Base-by-base conservation (phyloP, 2,329 filamentous ascomycete species). In the Cladosporium cucumerinum region DNA sequence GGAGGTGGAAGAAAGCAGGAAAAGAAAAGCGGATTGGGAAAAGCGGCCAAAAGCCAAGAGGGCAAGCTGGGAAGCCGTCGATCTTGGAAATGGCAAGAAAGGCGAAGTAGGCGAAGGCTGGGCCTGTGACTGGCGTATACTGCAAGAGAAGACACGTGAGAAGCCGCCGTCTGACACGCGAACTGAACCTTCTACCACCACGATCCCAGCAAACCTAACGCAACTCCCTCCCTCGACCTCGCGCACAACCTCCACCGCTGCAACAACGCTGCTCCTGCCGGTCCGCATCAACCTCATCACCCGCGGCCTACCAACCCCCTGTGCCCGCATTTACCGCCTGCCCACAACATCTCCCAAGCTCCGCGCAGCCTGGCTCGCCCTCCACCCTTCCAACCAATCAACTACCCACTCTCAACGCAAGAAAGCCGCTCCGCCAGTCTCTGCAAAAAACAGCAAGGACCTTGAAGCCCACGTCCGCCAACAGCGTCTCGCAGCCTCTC, bases 241-340 rank as follows among this genome's bases (percentile, higher is more conserved):
- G 12, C 25, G 11, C 16, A 65, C 74, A 26, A 67, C 68, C 36
- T 70, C 36, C 70, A 23, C 11, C 25, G 66, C 57, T 70, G 87
- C 43, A 57, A 58, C 77, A 2, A 87, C 43, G 57, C 58, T 76
- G 2, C 73, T 87, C 2, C 79, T 89, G 61, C 89, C 87, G 0
- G 84, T 93, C 54, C 85, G 84, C 58, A 81, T 98, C 62, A 87
- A 81, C 0, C 82, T 95, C 54, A 74, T 90, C 10, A 82, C 84
- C 46, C 87, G 92, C 64, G 94, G 95, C 28, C 85, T 89, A 0
- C 90, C 89, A 3, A 82, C 79, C 0, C 80, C 86, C 3, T 91
- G 89, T 75, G 92, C 94, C 4, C 86, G 95, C 39, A 88, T 98
- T 69, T 99, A 98, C 78, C 88, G 91, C 16, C 86, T 98, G 18